Evolutionary conservation across 768 basidiomycete species (phyloP), one percentile per base, ranked within the genome.

Genomic region (Boletus tylopilopsis): DNA sequence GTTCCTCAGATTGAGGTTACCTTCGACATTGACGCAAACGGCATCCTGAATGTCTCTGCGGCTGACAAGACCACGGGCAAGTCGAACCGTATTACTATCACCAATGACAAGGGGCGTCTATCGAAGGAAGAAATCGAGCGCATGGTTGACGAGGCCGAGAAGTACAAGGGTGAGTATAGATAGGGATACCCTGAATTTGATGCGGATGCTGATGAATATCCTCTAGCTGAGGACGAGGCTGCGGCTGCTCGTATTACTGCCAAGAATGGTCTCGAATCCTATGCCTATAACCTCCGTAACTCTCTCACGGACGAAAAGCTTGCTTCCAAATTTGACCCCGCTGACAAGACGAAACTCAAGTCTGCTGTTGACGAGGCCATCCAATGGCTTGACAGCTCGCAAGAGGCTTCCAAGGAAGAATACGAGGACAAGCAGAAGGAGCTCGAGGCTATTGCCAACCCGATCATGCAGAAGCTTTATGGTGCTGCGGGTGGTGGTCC

Each of bases 101-200:
- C 88, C 61, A 93, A 93, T 70, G 94, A 96, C 77, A 94, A 97
- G 77, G 93, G 94, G 37, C 92, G 94, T 71, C 74, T 98, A 59
- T 93, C 90, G 56, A 91, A 95, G 76, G 94, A 97, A 71, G 94
- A 97, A 67, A 97, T 97, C 54, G 94, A 98, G 70, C 89, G 93
- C 68, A 98, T 98, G 94, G 91, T 97, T 37, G 67, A 70, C 53
- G 94, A 96, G 67, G 94, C 94, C 47, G 94, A 95, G 82, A 84
- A 84, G 67, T 94, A 93, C 79, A 92, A 87, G 73, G 75, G 83
- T 80, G 70, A 61, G 79, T 46, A 36, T 54, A 21, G 12, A 22
- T 40, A 3, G 7, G 29, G 2, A 25, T 34, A 2, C 18, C 9
- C 58, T 2, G 32, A 21, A n/a, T 0, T 35, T 24, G 44, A n/a